Evolutionary conservation across 768 basidiomycete species (phyloP).

Genomic region (Cyclocybe cylindracea): DNA sequence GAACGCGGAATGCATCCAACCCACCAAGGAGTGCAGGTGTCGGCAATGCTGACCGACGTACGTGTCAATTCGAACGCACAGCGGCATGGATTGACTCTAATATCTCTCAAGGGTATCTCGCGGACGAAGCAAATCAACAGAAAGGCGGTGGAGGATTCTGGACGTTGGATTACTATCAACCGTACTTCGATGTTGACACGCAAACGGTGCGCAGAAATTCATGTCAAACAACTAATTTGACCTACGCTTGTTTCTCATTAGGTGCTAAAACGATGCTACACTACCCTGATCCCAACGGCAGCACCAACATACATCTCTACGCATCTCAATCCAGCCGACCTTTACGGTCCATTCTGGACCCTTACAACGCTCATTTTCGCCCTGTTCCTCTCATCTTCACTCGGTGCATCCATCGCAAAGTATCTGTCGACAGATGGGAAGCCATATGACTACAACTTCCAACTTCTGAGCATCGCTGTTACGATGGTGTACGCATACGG

Average conservation of each 20-base stretch:
- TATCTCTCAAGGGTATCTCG: conserved; percentile 56
- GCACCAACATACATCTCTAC: conserved; percentile 57
- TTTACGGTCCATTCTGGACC: conserved; percentile 97
- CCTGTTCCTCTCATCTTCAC: conserved; percentile 91
- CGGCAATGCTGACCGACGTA: conserved; percentile 56
- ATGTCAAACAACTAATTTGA: background rate
- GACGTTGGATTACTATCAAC: conserved; percentile 84
- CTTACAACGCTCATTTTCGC: conserved; percentile 92
- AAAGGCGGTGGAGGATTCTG: conserved; percentile 65
- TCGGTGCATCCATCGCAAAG: conserved; percentile 84
- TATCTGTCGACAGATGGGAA: conserved; percentile 69
- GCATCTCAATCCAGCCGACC: conserved; percentile 69
- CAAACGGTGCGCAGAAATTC: conserved; percentile 45
- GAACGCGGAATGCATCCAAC: conserved; percentile 22
- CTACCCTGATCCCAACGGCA: conserved; percentile 74
- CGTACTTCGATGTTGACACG: conserved; percentile 89
- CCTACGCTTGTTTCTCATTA: conserved; percentile 21
- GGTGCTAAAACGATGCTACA: conserved; percentile 77
- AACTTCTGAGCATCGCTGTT: conserved; percentile 78
- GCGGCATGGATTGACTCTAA: background rate
- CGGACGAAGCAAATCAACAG: conserved; percentile 47
- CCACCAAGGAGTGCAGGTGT: conserved; percentile 35
- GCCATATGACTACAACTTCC: conserved; percentile 82
- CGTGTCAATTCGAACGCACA: conserved; percentile 9
- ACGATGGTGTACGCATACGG: conserved; percentile 88